These are phyloP conservation scores for Aquilaria agallochum DNA, from an alignment of 441 rosid genomes.

Conservation along the genomic window DNA sequence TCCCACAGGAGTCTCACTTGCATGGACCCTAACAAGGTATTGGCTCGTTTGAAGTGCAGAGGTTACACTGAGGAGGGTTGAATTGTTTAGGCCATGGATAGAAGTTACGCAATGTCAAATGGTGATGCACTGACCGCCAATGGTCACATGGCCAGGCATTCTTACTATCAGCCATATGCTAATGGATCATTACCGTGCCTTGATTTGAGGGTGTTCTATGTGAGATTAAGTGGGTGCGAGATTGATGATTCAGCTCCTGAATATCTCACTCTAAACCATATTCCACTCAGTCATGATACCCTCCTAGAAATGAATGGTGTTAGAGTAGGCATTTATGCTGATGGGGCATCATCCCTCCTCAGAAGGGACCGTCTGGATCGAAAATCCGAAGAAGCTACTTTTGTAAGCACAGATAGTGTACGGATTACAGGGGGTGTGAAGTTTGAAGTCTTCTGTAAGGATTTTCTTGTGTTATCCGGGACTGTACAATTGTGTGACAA, in stretches of 20 bases:
- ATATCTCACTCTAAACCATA: slow-evolving; percentile 44
- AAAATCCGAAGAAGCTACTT: slow-evolving; percentile 60
- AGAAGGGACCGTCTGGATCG: slow-evolving; percentile 59
- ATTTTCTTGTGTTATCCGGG: slow-evolving; percentile 49
- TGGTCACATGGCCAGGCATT: slow-evolving; percentile 24
- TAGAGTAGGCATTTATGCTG: slow-evolving; percentile 39
- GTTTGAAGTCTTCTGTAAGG: slow-evolving; percentile 53
- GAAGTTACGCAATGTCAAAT: slow-evolving; percentile 40
- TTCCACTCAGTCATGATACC: slow-evolving; percentile 46
- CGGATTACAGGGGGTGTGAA: slow-evolving; percentile 50
- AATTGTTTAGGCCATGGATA: slow-evolving; percentile 41
- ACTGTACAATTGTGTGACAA: slow-evolving; percentile 36
- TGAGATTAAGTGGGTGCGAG: slow-evolving; percentile 51
- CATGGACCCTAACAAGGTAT: slow-evolving; percentile 17
- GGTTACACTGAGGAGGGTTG: slow-evolving; percentile 18
- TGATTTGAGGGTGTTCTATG: slow-evolving; percentile 58
- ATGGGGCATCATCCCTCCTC: slow-evolving; percentile 43
- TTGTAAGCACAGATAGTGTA: slow-evolving; percentile 54
- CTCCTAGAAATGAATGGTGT: slow-evolving; percentile 59
- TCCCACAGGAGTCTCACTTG: slow-evolving; percentile 7
- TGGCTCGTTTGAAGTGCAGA: slow-evolving; percentile 20
- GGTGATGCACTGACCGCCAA: slow-evolving; percentile 28
- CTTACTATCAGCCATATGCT: slow-evolving; percentile 19
- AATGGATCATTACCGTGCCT: slow-evolving; percentile 39
- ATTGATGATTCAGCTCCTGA: slow-evolving; percentile 51